phyloP scores from a whole-genome alignment of 73 alveolate genomes.

The Blepharisma japonicum region DNA sequence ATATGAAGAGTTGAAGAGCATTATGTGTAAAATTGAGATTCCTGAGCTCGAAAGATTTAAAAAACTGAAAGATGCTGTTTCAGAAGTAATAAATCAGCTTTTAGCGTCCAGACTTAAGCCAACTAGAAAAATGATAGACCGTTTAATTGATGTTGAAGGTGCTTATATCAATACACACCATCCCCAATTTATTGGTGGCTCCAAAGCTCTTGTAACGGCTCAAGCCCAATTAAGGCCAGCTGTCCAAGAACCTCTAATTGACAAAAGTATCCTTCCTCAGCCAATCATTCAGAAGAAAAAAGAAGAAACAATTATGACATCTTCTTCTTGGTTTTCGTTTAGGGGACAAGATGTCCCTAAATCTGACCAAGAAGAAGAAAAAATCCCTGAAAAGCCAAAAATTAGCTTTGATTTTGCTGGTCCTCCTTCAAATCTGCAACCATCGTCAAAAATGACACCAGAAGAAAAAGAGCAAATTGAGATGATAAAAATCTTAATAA shows the following conservation, averaged over 20 bases:
- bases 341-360: background rate
- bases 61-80: slow-evolving; percentile 32
- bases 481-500: slow-evolving; percentile 66
- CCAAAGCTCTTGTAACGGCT: background rate
- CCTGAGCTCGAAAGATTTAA: slow-evolving; percentile 17
- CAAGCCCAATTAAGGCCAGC: background rate
- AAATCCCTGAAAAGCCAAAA: background rate
- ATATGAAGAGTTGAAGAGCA: slow-evolving; percentile 69
- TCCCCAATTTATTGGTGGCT: slow-evolving; percentile 66
- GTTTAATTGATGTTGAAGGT: slow-evolving; percentile 66
- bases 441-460: too few relatives aligned
- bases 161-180: slow-evolving; percentile 81
- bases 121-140: slow-evolving; percentile 65
- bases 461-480: slow-evolving; percentile 58
- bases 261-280: background rate
- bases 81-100: slow-evolving; percentile 62
- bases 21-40: background rate
- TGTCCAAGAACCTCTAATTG: background rate
- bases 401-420: too few relatives aligned
- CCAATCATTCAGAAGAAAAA: background rate
- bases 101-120: slow-evolving; percentile 61
- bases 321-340: background rate
- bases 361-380: background rate
- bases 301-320: too few relatives aligned
- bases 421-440: too few relatives aligned